A percentile compares a stretch with the other conserved stretches of the same genome.
phyloP scores from a whole-genome alignment of 2,329 filamentous ascomycete species.

The Fusarium burgessii region DNA sequence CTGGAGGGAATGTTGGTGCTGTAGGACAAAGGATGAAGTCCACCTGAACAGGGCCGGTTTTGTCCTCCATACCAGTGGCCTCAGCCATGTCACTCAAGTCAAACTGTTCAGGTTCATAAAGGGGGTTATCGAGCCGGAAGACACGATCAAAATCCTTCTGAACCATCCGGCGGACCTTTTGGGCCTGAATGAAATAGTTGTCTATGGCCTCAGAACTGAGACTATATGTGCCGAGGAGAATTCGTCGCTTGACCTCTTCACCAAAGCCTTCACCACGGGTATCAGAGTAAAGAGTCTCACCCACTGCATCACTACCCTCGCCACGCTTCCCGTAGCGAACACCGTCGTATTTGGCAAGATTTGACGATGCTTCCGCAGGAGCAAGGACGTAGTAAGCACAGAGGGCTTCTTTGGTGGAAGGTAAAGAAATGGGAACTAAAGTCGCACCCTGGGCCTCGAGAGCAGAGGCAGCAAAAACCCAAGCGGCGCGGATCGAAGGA shows the following conservation, averaged over 20 bases:
- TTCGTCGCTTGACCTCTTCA: conserved; percentile 84
- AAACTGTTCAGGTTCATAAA: conserved; percentile 67
- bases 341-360: conserved; percentile 96
- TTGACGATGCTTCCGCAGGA: conserved; percentile 94
- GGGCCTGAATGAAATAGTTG: conserved; percentile 96
- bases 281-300: conserved; percentile 78
- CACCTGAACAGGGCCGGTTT: conserved; percentile 72
- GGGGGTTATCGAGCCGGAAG: conserved; percentile 77
- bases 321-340: conserved; percentile 84
- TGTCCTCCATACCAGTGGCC: conserved; percentile 63
- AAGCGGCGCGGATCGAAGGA: conserved; percentile 74
- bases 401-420: conserved; percentile 85
- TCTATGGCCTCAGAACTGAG: conserved; percentile 91
- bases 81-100: conserved; percentile 72
- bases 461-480: conserved; percentile 70
- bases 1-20: conserved; percentile 80
- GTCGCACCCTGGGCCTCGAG: conserved; percentile 75
- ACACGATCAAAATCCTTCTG: conserved; percentile 87
- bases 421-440: conserved; percentile 82
- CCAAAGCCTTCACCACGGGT: conserved; percentile 84
- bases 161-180: conserved; percentile 85
- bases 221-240: conserved; percentile 89
- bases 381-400: conserved; percentile 96
- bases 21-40: conserved; percentile 92
- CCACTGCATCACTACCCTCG: conserved; percentile 63